A percentile compares a stretch with the other conserved stretches of the same genome.
Evolutionary conservation across 306 rosid genomes (phyloP).

Genomic region (Trichosanthes cucumerina): DNA sequence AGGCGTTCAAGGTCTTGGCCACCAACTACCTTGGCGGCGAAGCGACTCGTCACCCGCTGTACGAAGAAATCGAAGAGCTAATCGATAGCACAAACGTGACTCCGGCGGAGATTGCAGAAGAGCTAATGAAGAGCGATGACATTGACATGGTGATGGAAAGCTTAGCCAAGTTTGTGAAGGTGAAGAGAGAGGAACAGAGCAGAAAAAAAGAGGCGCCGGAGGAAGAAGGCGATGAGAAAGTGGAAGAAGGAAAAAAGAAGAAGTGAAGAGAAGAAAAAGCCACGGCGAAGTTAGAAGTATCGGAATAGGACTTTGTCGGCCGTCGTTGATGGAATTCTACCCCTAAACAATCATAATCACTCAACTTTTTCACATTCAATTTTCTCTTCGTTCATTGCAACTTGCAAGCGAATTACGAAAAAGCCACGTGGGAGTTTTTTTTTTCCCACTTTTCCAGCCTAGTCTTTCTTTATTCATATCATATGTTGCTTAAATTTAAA

Average conservation of each 20-base stretch:
- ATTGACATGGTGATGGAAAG: conserved; percentile 15
- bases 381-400: no score
- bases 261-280: not conserved
- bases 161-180: conserved; percentile 22
- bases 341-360: no score
- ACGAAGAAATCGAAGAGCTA: conserved; percentile 19
- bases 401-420: no score
- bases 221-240: no score
- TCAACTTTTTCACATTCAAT: no score
- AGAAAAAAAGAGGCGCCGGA: not conserved
- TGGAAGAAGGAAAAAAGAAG: not conserved
- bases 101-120: conserved; percentile 47
- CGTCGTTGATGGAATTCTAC: not conserved
- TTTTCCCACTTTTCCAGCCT: no score
- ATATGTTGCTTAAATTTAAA: no score
- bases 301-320: not conserved
- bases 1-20: conserved; percentile 32
- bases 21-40: conserved; percentile 34
- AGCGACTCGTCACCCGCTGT: conserved; percentile 11
- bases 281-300: not conserved
- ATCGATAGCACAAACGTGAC: conserved; percentile 25
- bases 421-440: no score
- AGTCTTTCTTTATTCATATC: no score
- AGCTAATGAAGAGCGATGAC: conserved; percentile 44
- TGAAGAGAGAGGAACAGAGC: conserved; percentile 1